Conservation (phyloP, 2,329 filamentous ascomycete species). For the Sphaerostilbella broomeana region DNA sequence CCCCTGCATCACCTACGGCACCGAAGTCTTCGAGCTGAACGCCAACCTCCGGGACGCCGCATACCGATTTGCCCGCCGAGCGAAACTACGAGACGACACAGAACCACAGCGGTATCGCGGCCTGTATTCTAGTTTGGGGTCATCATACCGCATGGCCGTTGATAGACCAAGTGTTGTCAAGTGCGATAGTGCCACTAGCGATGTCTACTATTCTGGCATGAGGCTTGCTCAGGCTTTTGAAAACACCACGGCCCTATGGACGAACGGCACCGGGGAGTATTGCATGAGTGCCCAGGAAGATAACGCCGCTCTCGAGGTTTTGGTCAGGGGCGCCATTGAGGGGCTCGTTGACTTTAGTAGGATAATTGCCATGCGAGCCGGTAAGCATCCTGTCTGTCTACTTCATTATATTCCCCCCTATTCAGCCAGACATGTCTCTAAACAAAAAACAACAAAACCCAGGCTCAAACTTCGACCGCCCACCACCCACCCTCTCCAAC, state of each 20-base stretch:
- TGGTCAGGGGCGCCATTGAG: constrained; percentile 52
- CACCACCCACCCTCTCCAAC: constrained; percentile 49
- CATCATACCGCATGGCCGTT: constrained; percentile 36
- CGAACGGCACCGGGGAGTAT: constrained; percentile 61
- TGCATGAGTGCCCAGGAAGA: constrained; percentile 70
- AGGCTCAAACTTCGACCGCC: constrained; percentile 65
- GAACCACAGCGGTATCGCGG: constrained; percentile 47
- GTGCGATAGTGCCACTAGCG: constrained; percentile 63
- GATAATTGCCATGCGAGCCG: constrained; percentile 61
- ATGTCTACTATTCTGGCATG: constrained; percentile 63
- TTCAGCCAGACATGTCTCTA: neutral
- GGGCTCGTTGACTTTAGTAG: constrained; percentile 58
- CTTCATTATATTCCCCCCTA: neutral
- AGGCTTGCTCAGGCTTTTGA: constrained; percentile 58
- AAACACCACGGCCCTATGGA: constrained; percentile 56
- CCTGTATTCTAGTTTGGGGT: constrained; percentile 40
- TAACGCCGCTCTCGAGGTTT: constrained; percentile 59
- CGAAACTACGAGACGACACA: constrained; percentile 45
- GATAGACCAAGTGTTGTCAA: constrained; percentile 48
- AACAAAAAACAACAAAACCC: neutral
- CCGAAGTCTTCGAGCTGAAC: constrained; percentile 64
- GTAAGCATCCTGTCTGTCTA: constrained; percentile 21
- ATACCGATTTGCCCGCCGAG: constrained; percentile 42
- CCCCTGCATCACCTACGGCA: constrained; percentile 56
- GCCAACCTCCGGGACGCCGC: constrained; percentile 49